Evolutionary conservation across 345 rosid species (phyloP), one percentile per base, ranked within the genome.

Genomic region (Salix caprea): DNA sequence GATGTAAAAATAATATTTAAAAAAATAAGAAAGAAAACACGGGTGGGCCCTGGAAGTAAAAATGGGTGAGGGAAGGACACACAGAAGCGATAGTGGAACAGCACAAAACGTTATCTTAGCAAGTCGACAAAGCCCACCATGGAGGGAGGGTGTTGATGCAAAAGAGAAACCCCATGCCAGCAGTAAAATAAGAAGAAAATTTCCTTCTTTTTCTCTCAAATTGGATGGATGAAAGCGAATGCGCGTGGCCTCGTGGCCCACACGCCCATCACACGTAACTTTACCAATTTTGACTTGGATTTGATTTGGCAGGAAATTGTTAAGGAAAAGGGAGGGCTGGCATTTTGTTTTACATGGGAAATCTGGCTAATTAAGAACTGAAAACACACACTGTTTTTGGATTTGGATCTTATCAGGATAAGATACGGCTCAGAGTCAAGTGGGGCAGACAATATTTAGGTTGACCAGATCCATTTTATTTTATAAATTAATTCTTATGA

Each of bases 31-130:
- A n/a, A 1, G 28, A 3, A 58, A 58, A 58, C 10, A 11, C 12
- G 0, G 23, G 1, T 8, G 28, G 46, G 68, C 8, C 7, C 4
- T 0, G 1, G 0, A 77, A 78, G 76, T 78, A 65, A 77, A 71
- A 50, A 71, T 65, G 75, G 71, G n/a, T 14, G 15, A 7, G 65
- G 42, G 66, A 24, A 19, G 73, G 67, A 42, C 44, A 76, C 19
- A 26, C 6, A 34, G 6, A 39, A 8, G 50, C 12, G 21, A 60
- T 21, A 72, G 84, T 82, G 82, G 85, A 75, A 64, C 77, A 81
- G 88, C 88, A 81, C 82, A 78, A 26, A 78, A 70, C 84, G 84
- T 88, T 84, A 84, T 86, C 89, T 65, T 82, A 65, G 80, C 78
- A 83, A 78, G 83, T 85, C 88, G 58, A 60, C 80, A 76, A 77